Evolutionary conservation across 169 alveolate genomes (phyloP).

Genomic region (Cryptosporidium felis): DNA sequence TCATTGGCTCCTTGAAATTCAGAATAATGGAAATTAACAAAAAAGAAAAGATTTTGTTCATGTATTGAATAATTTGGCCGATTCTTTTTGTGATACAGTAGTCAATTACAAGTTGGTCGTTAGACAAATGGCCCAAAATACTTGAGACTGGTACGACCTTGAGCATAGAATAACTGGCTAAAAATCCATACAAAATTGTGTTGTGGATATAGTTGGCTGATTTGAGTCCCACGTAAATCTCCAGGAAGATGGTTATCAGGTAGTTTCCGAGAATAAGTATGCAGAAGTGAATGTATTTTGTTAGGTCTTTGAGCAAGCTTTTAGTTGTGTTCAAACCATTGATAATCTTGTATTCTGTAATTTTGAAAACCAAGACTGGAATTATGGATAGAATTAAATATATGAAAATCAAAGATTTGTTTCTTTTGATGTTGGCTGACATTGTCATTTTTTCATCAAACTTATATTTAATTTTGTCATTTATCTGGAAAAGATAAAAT

Average conservation of each 20-base stretch:
- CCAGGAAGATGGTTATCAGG: conserved; percentile 13
- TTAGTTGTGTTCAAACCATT: background rate
- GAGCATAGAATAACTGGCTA: background rate
- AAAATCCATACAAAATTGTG: conserved; percentile 34
- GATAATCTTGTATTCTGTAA: conserved; percentile 4
- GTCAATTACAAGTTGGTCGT: conserved; percentile 57
- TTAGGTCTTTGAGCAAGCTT: background rate
- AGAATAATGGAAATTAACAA: background rate
- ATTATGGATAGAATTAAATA: conserved; percentile 1
- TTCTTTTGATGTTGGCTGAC: conserved; percentile 3
- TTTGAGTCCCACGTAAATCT: conserved; percentile 18
- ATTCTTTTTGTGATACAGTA: conserved; percentile 62
- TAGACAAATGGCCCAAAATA: conserved; percentile 18
- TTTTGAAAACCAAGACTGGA: conserved; percentile 24
- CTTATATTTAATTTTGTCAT: conserved; percentile 18
- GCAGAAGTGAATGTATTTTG: background rate
- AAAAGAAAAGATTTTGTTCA: conserved; percentile 15
- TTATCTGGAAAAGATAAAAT: conserved; percentile 28
- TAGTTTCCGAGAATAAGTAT: background rate
- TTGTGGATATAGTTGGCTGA: conserved; percentile 61
- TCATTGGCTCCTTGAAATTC: conserved; percentile 25
- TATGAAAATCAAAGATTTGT: conserved; percentile 3
- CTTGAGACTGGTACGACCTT: conserved; percentile 29
- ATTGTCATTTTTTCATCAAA: conserved; percentile 12
- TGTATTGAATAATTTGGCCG: conserved; percentile 22